A percentile compares a stretch with the other conserved stretches of the same genome.
These are phyloP conservation scores for Selaginella moellendorffii DNA, from an alignment of 75 land plant genomes.

Conservation along the genomic window DNA sequence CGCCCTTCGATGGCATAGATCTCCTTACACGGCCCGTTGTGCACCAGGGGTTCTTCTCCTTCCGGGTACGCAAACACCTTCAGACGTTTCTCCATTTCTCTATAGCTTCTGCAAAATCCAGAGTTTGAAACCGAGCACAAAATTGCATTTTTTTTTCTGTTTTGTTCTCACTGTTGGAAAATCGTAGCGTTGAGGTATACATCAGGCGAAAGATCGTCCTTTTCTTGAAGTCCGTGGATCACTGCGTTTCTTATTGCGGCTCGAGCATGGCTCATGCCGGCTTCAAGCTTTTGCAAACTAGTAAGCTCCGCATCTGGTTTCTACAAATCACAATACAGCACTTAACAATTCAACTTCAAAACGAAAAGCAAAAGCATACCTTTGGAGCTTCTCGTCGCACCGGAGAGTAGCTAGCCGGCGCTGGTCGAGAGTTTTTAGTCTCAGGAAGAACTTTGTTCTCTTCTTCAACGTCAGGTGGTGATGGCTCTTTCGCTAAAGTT, in stretches of 20 bases:
- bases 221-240: not conserved
- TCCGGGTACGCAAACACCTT: conserved; percentile 72
- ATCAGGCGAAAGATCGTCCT: not conserved
- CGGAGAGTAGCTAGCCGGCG: not conserved
- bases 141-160: too few species aligned
- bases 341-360: not conserved
- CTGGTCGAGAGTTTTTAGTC: too few species aligned
- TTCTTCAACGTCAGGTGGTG: too few species aligned
- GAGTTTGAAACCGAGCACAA: too few species aligned
- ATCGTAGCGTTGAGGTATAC: conserved; percentile 38
- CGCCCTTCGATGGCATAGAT: conserved; percentile 83
- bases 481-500: too few species aligned
- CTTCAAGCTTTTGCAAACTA: conserved; percentile 23
- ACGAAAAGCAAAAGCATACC: not conserved
- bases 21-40: conserved; percentile 70
- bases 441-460: too few species aligned
- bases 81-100: conserved; percentile 82
- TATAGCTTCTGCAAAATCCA: conserved; percentile 65
- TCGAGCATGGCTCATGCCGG: conserved; percentile 23
- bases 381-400: not conserved
- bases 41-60: conserved; percentile 86
- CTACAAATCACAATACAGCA: not conserved
- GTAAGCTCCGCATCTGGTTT: not conserved
- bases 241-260: conserved; percentile 27
- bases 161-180: conserved; percentile 63